These are phyloP conservation scores for Barbarea vulgaris DNA, from an alignment of 345 rosid species.

Conservation along the genomic window DNA sequence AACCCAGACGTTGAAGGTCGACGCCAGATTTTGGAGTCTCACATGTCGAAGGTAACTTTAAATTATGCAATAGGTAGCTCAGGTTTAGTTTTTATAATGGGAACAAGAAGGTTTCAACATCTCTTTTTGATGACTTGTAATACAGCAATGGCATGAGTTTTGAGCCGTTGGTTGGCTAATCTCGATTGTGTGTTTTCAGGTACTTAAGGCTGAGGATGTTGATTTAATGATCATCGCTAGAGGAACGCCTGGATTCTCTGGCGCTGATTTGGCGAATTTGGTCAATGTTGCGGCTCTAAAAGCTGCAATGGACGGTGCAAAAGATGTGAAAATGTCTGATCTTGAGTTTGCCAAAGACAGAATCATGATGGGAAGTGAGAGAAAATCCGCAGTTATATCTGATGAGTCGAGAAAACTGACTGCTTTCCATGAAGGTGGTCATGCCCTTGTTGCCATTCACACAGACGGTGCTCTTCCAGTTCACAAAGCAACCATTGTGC, in stretches of 20 bases:
- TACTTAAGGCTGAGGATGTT: constrained; percentile 85
- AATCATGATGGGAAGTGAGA: constrained; percentile 97
- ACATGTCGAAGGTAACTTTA: constrained; percentile 88
- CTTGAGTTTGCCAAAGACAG: constrained; percentile 92
- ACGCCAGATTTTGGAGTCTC: constrained; percentile 90
- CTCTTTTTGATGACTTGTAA: neutral
- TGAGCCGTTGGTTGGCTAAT: neutral
- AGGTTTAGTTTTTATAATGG: neutral
- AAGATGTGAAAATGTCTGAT: constrained; percentile 85
- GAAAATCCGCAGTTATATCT: constrained; percentile 92
- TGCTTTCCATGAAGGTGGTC: constrained; percentile 98
- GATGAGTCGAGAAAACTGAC: constrained; percentile 72
- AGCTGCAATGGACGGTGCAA: constrained; percentile 97
- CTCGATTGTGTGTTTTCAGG: constrained; percentile 48
- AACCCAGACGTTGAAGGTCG: constrained; percentile 98
- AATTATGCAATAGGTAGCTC: neutral
- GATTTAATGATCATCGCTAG: constrained; percentile 94
- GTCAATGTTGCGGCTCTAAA: constrained; percentile 91
- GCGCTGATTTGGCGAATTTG: constrained; percentile 93
- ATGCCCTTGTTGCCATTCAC: constrained; percentile 92
- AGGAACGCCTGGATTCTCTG: constrained; percentile 97
- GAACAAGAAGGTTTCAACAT: neutral
- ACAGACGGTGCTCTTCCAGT: constrained; percentile 93
- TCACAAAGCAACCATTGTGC: constrained; percentile 96
- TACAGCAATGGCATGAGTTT: neutral